These are phyloP conservation scores for Epichloe sibirici DNA, from an alignment of 2,329 filamentous ascomycete species.

Conservation along the genomic window DNA sequence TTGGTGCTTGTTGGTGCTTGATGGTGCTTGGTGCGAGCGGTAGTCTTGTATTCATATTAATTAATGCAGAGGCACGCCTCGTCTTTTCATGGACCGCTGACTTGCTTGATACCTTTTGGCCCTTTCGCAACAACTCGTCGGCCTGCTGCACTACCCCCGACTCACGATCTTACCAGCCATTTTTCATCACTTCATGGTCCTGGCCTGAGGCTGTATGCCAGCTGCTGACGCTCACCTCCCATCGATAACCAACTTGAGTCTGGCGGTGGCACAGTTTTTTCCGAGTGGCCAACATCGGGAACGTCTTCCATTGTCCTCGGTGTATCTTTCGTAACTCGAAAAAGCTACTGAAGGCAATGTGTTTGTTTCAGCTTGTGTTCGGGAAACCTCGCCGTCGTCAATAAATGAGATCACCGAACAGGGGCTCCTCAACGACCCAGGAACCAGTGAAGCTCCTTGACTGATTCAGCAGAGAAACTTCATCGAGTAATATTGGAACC, in stretches of 20 bases:
- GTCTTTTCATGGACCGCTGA: not conserved
- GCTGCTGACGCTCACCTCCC: not conserved
- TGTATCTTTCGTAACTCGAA: not conserved
- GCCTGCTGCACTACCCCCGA: not conserved
- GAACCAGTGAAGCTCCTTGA: not conserved
- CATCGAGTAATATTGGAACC: not conserved
- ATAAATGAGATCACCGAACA: not conserved
- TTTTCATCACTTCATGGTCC: not conserved
- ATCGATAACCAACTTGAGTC: not conserved
- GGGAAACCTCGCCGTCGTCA: not conserved
- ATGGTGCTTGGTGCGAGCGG: not conserved
- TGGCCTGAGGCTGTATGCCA: not conserved
- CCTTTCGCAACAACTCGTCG: not conserved
- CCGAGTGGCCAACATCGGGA: not conserved
- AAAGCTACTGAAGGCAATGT: not conserved
- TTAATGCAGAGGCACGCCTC: conserved; percentile 1
- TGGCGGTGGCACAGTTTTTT: not conserved
- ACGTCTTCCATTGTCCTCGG: not conserved
- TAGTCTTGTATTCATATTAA: not conserved
- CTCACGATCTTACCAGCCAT: not conserved
- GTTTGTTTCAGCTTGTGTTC: not conserved
- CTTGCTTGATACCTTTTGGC: not conserved
- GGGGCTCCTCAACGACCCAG: not conserved
- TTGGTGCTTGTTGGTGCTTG: too few relatives aligned
- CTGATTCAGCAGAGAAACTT: not conserved